phyloP scores from a whole-genome alignment of 2,329 filamentous ascomycete genomes.

The Talaromyces sp. region DNA sequence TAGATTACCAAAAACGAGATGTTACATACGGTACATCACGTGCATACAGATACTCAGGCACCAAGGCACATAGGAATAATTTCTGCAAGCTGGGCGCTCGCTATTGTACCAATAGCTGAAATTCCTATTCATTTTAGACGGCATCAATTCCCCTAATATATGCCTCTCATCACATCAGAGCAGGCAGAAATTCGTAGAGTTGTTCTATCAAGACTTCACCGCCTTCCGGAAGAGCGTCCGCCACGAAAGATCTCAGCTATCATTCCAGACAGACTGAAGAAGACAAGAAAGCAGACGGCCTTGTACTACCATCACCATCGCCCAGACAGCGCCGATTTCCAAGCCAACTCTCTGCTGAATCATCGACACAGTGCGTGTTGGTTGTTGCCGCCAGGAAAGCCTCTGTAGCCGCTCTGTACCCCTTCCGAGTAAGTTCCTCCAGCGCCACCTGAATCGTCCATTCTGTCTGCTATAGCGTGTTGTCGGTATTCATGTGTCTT shows the following conservation, averaged over 20 bases:
- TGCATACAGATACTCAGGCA: background rate
- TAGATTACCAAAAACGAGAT: background rate
- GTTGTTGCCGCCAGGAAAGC: background rate
- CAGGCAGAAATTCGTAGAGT: background rate
- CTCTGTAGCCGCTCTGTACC: background rate
- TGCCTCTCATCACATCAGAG: no score
- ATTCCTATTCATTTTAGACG: no score
- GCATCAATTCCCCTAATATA: no score
- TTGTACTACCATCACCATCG: background rate
- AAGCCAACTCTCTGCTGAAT: background rate
- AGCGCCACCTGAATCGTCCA: background rate
- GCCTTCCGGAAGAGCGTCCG: background rate
- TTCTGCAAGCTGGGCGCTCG: background rate
- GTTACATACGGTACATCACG: background rate
- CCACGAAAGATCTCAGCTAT: background rate
- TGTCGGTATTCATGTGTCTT: background rate
- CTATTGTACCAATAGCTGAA: no score
- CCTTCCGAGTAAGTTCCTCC: background rate
- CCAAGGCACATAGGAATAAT: no score
- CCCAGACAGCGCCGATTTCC: background rate
- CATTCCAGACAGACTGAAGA: background rate
- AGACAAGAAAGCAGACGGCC: background rate
- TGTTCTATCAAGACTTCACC: background rate
- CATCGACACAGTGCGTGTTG: background rate
- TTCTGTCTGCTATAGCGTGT: background rate